A percentile compares a stretch with the other conserved stretches of the same genome.
Conservation (phyloP, 1,284 basidiomycete genomes). For the Cryptococcus sp. region DNA sequence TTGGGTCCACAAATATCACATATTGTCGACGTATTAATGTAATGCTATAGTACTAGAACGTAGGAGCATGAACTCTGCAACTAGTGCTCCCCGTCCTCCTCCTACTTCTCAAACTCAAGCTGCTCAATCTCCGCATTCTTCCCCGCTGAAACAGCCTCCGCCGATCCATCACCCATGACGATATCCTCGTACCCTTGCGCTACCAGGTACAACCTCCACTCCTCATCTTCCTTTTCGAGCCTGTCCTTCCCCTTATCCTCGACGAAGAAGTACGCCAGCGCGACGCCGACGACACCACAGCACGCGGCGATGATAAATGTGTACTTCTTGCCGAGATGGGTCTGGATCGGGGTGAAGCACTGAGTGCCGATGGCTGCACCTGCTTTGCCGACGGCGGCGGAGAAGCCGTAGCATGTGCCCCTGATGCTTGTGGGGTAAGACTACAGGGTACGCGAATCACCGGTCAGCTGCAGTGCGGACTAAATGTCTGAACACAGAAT, state of each 20-base stretch:
- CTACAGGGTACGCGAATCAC: constrained; percentile 21
- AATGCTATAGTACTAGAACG: no score
- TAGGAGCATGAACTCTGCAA: no score
- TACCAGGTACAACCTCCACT: constrained; percentile 45
- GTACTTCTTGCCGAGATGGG: constrained; percentile 35
- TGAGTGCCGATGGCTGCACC: constrained; percentile 75
- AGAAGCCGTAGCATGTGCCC: constrained; percentile 66
- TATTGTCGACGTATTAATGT: no score
- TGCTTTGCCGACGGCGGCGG: constrained; percentile 65
- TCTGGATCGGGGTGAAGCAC: constrained; percentile 71
- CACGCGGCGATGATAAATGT: constrained; percentile 41
- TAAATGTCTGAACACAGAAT: neutral
- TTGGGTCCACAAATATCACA: no score
- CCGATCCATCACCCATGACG: constrained; percentile 44
- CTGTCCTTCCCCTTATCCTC: constrained; percentile 46
- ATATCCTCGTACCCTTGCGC: constrained; percentile 41
- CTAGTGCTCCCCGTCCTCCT: no score
- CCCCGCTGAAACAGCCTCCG: constrained; percentile 12
- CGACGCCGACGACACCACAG: constrained; percentile 40
- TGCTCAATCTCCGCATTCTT: constrained; percentile 17
- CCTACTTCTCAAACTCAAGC: no score
- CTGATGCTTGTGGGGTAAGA: constrained; percentile 66
- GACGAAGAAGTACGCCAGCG: constrained; percentile 45
- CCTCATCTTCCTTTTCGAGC: constrained; percentile 46
- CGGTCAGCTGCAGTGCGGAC: constrained; percentile 1